Evolutionary conservation across 2,329 filamentous ascomycete species (phyloP), one percentile per base, ranked within the genome.

Genomic region (Colletotrichum costaricense): DNA sequence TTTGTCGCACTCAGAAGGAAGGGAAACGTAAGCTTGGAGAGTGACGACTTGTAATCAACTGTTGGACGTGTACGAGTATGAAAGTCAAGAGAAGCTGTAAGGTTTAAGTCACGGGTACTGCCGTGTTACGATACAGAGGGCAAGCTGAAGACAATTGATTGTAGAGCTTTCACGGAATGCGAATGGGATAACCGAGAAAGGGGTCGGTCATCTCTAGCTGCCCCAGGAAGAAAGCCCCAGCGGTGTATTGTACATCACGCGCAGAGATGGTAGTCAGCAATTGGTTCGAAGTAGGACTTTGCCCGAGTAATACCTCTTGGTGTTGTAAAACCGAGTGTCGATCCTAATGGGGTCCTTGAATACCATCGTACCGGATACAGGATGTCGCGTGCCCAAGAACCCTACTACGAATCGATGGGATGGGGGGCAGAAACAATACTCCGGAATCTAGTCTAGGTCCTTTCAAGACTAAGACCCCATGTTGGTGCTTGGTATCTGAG

Each of bases 1-100:
- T 97, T 98, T 79, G 92, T 98, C 59, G 95, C 92, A 0, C 81
- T 98, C 71, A 86, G 88, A 73, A 90, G 95, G 75, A 96, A 93
- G 80, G 79, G 77, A 16, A 78, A 84, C 54, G 83, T 85, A 14
- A 55, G 54, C 14, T 19, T 75, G 16, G 35, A 63, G 11, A 19
- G 16, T 16, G 64, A 60, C 4, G 55, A 7, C 19, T 22, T 49
- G 19, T 49, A 49, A 49, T n/a, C 19, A 5, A 49, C 19, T 49
- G 19, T 49, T 49, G 19, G 3, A 22, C 8, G 7, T 49, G 19
- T 49, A n/a, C 19, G 42, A 22, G 42, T 49, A 49, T 22, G 16
- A 7, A n/a, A 49, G 42, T 49, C 19, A n/a, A 49, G 42, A 46
- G 42, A 9, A 46, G 16, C 42, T 46, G 7, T 16, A 16, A 46